phyloP scores from a whole-genome alignment of 192 early-diverging fungal species.

The Diversispora eburnea region DNA sequence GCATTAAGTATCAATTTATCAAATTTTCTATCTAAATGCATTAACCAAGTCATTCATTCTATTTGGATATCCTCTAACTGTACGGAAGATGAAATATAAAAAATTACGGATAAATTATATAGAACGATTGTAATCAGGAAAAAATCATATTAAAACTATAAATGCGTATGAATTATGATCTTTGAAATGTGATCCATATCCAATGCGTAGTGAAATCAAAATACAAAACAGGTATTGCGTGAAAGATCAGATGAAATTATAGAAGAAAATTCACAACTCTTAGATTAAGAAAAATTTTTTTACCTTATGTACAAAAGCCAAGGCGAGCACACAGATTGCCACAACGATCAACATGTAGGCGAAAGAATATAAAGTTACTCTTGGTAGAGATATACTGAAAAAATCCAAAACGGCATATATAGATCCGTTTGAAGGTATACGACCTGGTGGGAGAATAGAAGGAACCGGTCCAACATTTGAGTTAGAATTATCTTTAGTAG shows the following conservation, averaged over 20 bases:
- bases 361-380: neutral
- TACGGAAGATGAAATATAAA: too few relatives aligned
- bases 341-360: slow-evolving; percentile 27
- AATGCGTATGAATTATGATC: too few relatives aligned
- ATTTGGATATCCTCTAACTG: too few relatives aligned
- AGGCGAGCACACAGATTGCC: slow-evolving; percentile 13
- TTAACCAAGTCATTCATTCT: too few relatives aligned
- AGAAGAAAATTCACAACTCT: neutral
- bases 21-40: too few relatives aligned
- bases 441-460: neutral
- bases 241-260: neutral
- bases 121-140: too few relatives aligned
- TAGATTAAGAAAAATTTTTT: neutral
- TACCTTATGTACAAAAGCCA: slow-evolving; percentile 28
- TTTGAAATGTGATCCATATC: too few relatives aligned
- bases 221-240: neutral
- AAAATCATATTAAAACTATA: too few relatives aligned
- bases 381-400: slow-evolving; percentile 5
- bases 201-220: neutral
- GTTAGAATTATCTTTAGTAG: neutral
- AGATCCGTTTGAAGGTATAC: neutral
- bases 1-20: too few relatives aligned
- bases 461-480: neutral
- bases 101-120: too few relatives aligned
- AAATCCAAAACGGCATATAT: slow-evolving; percentile 13